These are phyloP conservation scores for Pezicula neosporulosa DNA, from an alignment of 2,329 filamentous ascomycete species.

Conservation along the genomic window DNA sequence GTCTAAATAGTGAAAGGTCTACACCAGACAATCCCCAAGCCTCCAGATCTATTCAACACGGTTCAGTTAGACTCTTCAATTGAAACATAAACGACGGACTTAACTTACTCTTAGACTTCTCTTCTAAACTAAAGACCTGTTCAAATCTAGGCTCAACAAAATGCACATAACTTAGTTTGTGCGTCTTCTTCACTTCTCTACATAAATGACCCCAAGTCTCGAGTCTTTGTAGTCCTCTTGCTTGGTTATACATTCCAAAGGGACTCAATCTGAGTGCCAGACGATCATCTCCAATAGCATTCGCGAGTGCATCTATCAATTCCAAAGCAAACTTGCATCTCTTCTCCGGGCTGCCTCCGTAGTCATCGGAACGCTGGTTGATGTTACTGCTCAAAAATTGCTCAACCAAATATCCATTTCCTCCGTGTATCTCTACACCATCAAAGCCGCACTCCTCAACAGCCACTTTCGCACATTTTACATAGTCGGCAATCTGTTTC, in stretches of 20 bases:
- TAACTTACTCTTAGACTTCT: constrained; percentile 40
- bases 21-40: constrained; percentile 44
- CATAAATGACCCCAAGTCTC: constrained; percentile 51
- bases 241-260: constrained; percentile 51
- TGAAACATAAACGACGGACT: background rate
- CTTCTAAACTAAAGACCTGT: constrained; percentile 43
- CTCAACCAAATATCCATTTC: constrained; percentile 50
- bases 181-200: constrained; percentile 40
- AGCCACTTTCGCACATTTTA: constrained; percentile 39
- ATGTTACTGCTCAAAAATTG: constrained; percentile 52
- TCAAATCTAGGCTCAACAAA: constrained; percentile 52
- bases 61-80: background rate
- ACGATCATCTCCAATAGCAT: constrained; percentile 47
- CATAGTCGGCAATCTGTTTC: constrained; percentile 36
- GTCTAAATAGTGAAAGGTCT: constrained; percentile 42
- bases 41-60: constrained; percentile 29
- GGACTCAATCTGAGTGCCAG: constrained; percentile 57
- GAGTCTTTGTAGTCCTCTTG: constrained; percentile 44
- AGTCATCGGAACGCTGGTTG: constrained; percentile 52
- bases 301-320: constrained; percentile 44
- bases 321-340: constrained; percentile 49
- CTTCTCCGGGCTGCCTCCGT: constrained; percentile 45
- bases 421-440: constrained; percentile 39
- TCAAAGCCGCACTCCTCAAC: constrained; percentile 51
- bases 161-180: constrained; percentile 55